Evolutionary conservation across 768 basidiomycete species (phyloP), one percentile per base, ranked within the genome.

Genomic region (Boletus rubropictus): DNA sequence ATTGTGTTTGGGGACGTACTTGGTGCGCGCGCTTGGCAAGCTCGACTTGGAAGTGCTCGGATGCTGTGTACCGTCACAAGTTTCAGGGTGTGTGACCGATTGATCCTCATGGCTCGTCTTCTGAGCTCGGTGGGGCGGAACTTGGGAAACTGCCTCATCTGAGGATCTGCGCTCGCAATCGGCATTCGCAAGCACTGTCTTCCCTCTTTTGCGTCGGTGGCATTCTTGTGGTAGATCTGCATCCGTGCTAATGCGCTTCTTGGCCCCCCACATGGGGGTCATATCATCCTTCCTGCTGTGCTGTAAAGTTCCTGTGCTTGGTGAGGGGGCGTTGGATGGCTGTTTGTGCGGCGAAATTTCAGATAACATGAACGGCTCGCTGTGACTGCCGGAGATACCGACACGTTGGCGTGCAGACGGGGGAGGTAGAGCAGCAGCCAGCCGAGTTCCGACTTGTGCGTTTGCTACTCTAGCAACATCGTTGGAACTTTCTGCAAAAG

Each of bases 261-360:
- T 71, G 20, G 74, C 65, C 22, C 56, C 61, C 51, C 74, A 68
- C 64, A 70, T 65, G 42, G 75, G 72, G 5, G 75, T 72, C 42
- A 59, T 58, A 42, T 63, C 62, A 15, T 38, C 35, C n/a, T 43
- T 42, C 5, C 38, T n/a, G 45, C 50, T 55, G 28, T 54, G 50
- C 55, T 59, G 58, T 62, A 25, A 20, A 42, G 18, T 17, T 53
- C 53, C 46, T 37, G 3, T 17, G 42, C 41, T 28, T 54, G 46
- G 31, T 34, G 27, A 38, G 15, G 33, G 36, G 32, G 27, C 31
- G 4, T 44, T 25, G 46, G 10, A 43, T 24, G 44, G 54, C 36
- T 51, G 50, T 60, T 67, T 68, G 44, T 53, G 50, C 50, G 77
- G 77, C 6, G 79, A 80, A 54, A 79, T 65, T 56, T 80, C 75